A percentile compares a stretch with the other conserved stretches of the same genome.
Evolutionary conservation across 192 early-diverging fungal genomes (phyloP).

Genomic region (Jimgerdemannia lactiflua): DNA sequence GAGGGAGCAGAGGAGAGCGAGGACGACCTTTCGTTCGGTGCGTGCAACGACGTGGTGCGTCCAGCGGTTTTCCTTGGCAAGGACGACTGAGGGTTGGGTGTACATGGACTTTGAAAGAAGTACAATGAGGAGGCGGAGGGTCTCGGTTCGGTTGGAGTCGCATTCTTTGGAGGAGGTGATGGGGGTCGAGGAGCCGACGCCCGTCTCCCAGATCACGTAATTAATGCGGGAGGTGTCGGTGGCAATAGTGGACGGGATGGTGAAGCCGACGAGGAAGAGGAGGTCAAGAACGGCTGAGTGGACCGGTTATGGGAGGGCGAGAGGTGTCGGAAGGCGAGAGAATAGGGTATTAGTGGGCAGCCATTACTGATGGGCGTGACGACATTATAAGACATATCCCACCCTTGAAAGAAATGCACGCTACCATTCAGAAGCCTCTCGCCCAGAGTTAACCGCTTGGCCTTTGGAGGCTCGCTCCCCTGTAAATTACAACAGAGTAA

Average conservation of each 20-base stretch:
- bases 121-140: slow-evolving; percentile 72
- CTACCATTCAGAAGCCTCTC: not conserved
- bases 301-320: not conserved
- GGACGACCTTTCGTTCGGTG: slow-evolving; percentile 64
- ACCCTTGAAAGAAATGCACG: not conserved
- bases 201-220: slow-evolving; percentile 76
- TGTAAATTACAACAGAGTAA: too few relatives aligned
- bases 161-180: slow-evolving; percentile 64
- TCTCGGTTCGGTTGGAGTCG: slow-evolving; percentile 73
- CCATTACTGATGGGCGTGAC: too few relatives aligned
- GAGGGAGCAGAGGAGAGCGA: slow-evolving; percentile 82
- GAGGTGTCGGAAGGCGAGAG: slow-evolving; percentile 9
- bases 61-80: slow-evolving; percentile 57
- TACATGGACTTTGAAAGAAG: slow-evolving; percentile 85
- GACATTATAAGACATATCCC: too few relatives aligned
- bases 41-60: slow-evolving; percentile 44
- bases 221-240: slow-evolving; percentile 38
- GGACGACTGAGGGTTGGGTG: slow-evolving; percentile 44
- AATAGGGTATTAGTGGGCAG: not conserved
- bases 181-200: slow-evolving; percentile 71
- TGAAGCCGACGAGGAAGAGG: slow-evolving; percentile 69
- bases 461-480: not conserved
- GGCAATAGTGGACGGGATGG: slow-evolving; percentile 52
- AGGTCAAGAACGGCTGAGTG: slow-evolving; percentile 39
- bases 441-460: not conserved